phyloP scores from a whole-genome alignment of 306 rosid genomes.

The Begonia peltatifolia region DNA sequence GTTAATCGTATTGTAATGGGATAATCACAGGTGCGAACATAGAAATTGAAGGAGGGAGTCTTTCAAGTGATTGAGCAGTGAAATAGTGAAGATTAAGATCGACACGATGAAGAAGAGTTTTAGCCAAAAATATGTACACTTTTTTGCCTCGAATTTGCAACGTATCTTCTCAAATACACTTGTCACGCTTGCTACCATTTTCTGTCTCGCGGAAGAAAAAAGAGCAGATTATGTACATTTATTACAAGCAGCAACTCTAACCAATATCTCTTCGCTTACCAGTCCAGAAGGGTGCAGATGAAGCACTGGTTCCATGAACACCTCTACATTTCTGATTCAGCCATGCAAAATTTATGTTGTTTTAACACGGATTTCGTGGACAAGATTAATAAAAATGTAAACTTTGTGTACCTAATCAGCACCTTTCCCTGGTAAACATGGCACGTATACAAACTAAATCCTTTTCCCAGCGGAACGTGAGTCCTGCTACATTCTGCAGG shows the following conservation, averaged over 20 bases:
- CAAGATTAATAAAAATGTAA: neutral
- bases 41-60: neutral
- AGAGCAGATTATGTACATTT: neutral
- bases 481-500: slow-evolving; percentile 37
- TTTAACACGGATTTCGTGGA: neutral
- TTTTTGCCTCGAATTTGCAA: slow-evolving; percentile 8
- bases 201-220: slow-evolving; percentile 15
- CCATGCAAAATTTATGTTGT: neutral
- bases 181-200: slow-evolving; percentile 12
- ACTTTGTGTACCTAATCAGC: slow-evolving; percentile 31
- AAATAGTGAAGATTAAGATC: slow-evolving; percentile 10
- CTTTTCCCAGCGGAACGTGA: slow-evolving; percentile 33
- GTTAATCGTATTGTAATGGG: no score
- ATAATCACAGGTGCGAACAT: neutral
- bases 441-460: slow-evolving; percentile 35
- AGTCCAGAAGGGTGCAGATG: slow-evolving; percentile 29
- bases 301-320: slow-evolving; percentile 43
- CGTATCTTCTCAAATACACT: slow-evolving; percentile 14
- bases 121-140: slow-evolving; percentile 5
- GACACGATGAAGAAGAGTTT: slow-evolving; percentile 6
- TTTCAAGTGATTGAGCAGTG: neutral
- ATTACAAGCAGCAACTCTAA: neutral
- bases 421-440: slow-evolving; percentile 51
- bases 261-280: slow-evolving; percentile 18
- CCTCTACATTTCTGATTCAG: slow-evolving; percentile 41